Conservation (phyloP, 2,329 filamentous ascomycete species). For the Neoascochyta sp. region DNA sequence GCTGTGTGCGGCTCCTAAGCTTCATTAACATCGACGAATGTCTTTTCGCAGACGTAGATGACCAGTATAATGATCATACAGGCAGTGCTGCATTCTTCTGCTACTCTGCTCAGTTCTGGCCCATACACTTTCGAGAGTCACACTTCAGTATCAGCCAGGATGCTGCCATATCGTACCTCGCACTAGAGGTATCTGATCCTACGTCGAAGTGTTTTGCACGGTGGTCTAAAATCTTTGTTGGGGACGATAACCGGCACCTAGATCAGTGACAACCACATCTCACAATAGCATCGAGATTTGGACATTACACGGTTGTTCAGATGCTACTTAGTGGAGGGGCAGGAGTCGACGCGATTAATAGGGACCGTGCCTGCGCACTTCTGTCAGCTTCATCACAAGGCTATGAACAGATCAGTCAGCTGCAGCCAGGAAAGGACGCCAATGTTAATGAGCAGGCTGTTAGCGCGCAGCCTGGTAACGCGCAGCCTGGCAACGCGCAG, state of each 20-base stretch:
- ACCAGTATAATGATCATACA: background rate
- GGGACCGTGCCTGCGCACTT: conserved; percentile 2
- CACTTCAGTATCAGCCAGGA: conserved; percentile 3
- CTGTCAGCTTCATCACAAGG: conserved; percentile 2
- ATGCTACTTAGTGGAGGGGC: conserved; percentile 1
- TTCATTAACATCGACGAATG: conserved; percentile 7
- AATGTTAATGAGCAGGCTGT: background rate
- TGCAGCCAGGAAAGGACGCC: background rate
- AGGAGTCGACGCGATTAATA: conserved; percentile 1
- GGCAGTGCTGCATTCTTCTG: conserved; percentile 3
- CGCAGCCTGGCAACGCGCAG: too few species aligned
- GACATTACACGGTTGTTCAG: conserved; percentile 2
- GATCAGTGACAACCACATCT: too few species aligned
- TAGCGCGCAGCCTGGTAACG: too few species aligned
- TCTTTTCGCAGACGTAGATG: conserved; percentile 1
- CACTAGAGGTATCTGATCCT: too few species aligned
- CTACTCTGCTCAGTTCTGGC: conserved; percentile 10
- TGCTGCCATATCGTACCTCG: conserved; percentile 4
- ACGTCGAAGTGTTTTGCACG: too few species aligned
- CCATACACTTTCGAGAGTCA: conserved; percentile 9
- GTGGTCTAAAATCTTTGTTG: too few species aligned
- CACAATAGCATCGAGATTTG: conserved; percentile 1
- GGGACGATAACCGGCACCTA: too few species aligned
- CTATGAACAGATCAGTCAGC: background rate
- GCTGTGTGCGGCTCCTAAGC: conserved; percentile 9